These are phyloP conservation scores for Tillandsia fasciculata DNA, from an alignment of 176 grass and related monocot genomes.

Conservation along the genomic window DNA sequence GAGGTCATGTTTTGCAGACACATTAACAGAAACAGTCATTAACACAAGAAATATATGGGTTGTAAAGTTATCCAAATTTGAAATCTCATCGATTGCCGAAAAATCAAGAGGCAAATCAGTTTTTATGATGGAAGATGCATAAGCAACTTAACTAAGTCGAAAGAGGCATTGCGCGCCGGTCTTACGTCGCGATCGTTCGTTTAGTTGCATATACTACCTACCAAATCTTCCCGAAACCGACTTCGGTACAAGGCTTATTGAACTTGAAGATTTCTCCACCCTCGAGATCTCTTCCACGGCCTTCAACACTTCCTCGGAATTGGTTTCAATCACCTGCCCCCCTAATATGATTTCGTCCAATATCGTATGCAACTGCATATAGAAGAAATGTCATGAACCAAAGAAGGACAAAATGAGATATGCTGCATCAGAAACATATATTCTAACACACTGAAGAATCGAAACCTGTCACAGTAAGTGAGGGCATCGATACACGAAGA, in stretches of 20 bases:
- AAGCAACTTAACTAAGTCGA: neutral
- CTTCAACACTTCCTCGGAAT: slow-evolving; percentile 62
- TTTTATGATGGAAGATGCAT: neutral
- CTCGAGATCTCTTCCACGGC: slow-evolving; percentile 67
- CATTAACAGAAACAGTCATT: no score
- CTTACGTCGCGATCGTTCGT: neutral
- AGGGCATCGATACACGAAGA: neutral
- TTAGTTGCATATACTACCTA: slow-evolving; percentile 19
- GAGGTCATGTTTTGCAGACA: no score
- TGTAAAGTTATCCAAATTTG: no score
- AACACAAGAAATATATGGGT: no score
- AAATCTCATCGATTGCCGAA: no score
- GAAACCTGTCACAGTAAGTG: neutral
- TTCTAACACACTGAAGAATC: neutral
- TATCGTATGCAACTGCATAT: slow-evolving; percentile 78
- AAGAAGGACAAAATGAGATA: neutral
- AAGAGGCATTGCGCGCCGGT: neutral
- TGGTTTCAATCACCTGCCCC: slow-evolving; percentile 85
- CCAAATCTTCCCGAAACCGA: slow-evolving; percentile 62
- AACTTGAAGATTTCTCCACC: slow-evolving; percentile 80
- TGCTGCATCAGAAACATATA: neutral
- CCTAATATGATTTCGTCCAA: slow-evolving; percentile 96
- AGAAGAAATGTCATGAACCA: slow-evolving; percentile 14
- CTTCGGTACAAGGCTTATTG: slow-evolving; percentile 70
- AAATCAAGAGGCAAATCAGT: no score